Base-by-base conservation (phyloP, 192 early-diverging fungal species). In the Allomyces macrogynus region DNA sequence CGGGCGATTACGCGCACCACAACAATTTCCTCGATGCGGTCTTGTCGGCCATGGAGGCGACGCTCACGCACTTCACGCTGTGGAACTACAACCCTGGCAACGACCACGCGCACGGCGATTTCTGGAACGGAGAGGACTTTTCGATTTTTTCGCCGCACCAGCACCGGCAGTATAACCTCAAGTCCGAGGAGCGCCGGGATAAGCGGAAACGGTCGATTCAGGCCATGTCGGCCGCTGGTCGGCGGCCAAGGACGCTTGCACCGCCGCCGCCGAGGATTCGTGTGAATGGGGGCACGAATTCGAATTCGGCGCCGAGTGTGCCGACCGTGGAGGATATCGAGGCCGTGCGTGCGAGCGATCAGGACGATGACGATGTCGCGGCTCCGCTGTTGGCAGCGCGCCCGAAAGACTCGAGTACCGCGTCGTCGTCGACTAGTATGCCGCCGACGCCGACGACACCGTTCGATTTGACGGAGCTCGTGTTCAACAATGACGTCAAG, bases 71-170 rank as follows among this genome's bases (percentile, higher is more conserved):
- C 64, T 91, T 90, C 70, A 88, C 88, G 73, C 72, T 91, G 20
- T 91, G 89, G 89, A 91, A 91, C 70, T 91, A 91, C 71, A 90
- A 91, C 69, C 76, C 87, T 10, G 73, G 73, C 40, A 91, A 91
- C 60, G 87, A 89, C 68, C 86, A 91, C 67, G 74, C 75, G 20
- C 74, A 80, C 65, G 89, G 89, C 10, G 89, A 91, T 69, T 85
- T 88, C 62, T 91, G 89, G 88, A 89, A 88, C 62, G 88, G 86
- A 4, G 87, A 89, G 65, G 88, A 91, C 66, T 91, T 91, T 69
- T 87, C 85, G 2, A 87, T 90, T 26, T 84, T 74, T 76, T 83
- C 74, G 25, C 78, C 66, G 23, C 68, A 67, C 66, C 66, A 63
- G 25, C 62, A 63, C 12, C 16, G 14, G 16, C 14, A 20, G 40